Conservation (phyloP, 2,329 filamentous ascomycete genomes). For the Chrysoporthe austroafricana region DNA sequence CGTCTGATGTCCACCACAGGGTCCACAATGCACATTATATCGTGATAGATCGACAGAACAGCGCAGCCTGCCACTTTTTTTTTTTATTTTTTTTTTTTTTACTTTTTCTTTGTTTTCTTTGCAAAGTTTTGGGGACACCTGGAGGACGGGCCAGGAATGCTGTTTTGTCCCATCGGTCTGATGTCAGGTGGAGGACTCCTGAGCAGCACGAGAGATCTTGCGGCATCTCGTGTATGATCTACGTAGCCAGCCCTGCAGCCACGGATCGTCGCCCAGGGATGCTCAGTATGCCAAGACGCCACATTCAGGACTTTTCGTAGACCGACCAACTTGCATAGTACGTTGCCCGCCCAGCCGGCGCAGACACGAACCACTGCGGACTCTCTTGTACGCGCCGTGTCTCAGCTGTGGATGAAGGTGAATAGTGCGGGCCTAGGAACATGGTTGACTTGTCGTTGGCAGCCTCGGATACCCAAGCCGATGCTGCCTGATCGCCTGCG, state of each 20-base stretch:
- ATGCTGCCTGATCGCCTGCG: too few relatives aligned
- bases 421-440: too few relatives aligned
- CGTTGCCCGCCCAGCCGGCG: too few relatives aligned
- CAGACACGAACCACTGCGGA: too few relatives aligned
- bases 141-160: not conserved
- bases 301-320: too few relatives aligned
- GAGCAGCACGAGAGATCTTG: not conserved
- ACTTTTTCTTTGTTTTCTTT: not conserved
- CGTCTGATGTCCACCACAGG: too few relatives aligned
- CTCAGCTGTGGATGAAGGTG: too few relatives aligned
- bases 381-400: too few relatives aligned
- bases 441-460: too few relatives aligned
- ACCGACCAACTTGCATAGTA: too few relatives aligned
- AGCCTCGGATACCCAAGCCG: too few relatives aligned
- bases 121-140: not conserved
- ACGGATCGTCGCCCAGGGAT: not conserved
- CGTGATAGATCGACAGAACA: not conserved
- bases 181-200: not conserved
- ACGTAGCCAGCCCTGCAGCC: not conserved
- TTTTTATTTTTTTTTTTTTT: not conserved
- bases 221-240: constrained; percentile 4
- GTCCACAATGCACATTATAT: not conserved
- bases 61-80: not conserved
- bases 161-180: not conserved
- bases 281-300: not conserved